Conservation (phyloP, 2,329 filamentous ascomycete genomes). For the Sporothrix brasiliensis region DNA sequence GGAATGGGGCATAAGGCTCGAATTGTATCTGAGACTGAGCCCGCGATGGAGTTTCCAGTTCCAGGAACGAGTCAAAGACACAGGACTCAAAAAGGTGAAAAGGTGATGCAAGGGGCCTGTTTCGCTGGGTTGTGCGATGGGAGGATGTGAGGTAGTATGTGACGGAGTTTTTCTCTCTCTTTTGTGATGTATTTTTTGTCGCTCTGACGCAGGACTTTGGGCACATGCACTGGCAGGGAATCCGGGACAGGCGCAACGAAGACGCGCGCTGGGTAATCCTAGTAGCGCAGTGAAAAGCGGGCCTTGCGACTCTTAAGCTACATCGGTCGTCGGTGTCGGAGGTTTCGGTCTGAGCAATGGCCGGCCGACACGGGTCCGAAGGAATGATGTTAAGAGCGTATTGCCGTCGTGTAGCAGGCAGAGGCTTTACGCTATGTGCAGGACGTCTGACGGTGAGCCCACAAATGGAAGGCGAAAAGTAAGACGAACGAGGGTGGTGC, state of each 20-base stretch:
- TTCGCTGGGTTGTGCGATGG: constrained; percentile 13
- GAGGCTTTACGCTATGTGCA: neutral
- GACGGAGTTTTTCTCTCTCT: constrained; percentile 24
- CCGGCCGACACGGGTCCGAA: constrained; percentile 28
- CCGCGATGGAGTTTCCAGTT: too few relatives aligned
- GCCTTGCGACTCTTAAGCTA: constrained; percentile 20
- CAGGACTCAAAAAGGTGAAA: neutral
- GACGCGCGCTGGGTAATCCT: constrained; percentile 1
- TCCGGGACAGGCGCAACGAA: constrained; percentile 27
- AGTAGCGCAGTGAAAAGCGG: constrained; percentile 26
- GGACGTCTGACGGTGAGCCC: neutral
- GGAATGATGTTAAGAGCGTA: neutral
- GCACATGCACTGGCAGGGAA: constrained; percentile 24
- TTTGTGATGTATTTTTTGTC: neutral
- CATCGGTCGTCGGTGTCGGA: constrained; percentile 24
- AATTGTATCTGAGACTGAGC: neutral
- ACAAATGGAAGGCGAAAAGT: neutral
- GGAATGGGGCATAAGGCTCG: constrained; percentile 10
- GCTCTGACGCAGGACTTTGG: constrained; percentile 15
- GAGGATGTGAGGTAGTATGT: constrained; percentile 13
- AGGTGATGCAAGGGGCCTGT: constrained; percentile 11
- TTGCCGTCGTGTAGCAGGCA: constrained; percentile 1
- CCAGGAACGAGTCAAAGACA: neutral
- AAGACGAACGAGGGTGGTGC: neutral
- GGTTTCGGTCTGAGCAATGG: constrained; percentile 12